Percentiles rank a stretch among this genome's conserved stretches.
Conservation (phyloP, 108 stramenopile species). For the Mayamaea pseudoterrestris region DNA sequence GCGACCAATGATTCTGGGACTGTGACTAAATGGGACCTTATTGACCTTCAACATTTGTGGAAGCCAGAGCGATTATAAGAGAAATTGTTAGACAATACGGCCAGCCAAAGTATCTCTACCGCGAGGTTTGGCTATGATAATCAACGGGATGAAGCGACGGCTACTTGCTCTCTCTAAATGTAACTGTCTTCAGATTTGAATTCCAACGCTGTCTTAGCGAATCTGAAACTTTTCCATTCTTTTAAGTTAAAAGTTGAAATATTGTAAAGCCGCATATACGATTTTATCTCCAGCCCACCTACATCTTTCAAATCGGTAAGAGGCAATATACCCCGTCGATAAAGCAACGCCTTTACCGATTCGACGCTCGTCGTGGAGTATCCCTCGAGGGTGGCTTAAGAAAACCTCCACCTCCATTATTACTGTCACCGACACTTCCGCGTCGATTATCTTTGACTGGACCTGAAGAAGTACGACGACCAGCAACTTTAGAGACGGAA, state of each 20-base stretch:
- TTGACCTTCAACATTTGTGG: background rate
- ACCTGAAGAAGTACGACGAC: background rate
- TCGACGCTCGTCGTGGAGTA: constrained; percentile 31
- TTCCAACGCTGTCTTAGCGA: background rate
- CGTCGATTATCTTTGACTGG: constrained; percentile 5
- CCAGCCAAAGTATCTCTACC: background rate
- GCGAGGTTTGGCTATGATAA: background rate
- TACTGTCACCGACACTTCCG: constrained; percentile 3
- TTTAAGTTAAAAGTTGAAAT: background rate
- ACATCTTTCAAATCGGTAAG: background rate
- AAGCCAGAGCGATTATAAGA: background rate
- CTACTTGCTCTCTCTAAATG: background rate
- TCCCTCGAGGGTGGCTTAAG: constrained; percentile 64
- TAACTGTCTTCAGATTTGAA: background rate
- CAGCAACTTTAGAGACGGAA: constrained; percentile 23
- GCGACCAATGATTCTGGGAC: background rate
- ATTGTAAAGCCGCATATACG: background rate
- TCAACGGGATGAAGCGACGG: background rate
- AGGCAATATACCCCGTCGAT: background rate
- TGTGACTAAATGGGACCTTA: background rate
- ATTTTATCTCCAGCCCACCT: no score
- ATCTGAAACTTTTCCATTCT: background rate
- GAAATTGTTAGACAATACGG: background rate
- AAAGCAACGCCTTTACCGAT: background rate
- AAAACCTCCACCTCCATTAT: constrained; percentile 26